These are phyloP conservation scores for Rhizopus delemar DNA, from an alignment of 371 early-diverging fungal species.

Conservation along the genomic window DNA sequence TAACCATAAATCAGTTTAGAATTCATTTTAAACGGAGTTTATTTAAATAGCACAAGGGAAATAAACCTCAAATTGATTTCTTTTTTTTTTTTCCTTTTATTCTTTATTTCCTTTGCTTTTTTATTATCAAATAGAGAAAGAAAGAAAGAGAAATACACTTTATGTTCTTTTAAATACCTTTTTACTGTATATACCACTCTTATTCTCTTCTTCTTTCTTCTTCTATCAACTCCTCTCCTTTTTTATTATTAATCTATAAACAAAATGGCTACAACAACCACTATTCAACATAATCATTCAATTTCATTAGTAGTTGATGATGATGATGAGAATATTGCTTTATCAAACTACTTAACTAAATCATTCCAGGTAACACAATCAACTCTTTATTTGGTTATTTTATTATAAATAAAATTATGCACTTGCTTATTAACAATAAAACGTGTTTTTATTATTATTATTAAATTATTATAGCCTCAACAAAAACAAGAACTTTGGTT, in stretches of 20 bases:
- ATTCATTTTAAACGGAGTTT: neutral
- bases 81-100: slow-evolving; percentile 3
- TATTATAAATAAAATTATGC: slow-evolving; percentile 25
- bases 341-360: slow-evolving; percentile 25
- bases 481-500: slow-evolving; percentile 2
- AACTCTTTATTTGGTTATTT: slow-evolving; percentile 23
- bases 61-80: neutral
- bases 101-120: neutral
- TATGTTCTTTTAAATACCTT: neutral
- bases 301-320: slow-evolving; percentile 8
- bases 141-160: neutral
- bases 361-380: slow-evolving; percentile 18
- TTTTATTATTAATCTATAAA: neutral
- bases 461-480: slow-evolving; percentile 14
- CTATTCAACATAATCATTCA: neutral
- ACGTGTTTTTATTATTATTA: slow-evolving; percentile 12
- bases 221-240: neutral
- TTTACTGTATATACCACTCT: neutral
- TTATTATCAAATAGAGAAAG: neutral
- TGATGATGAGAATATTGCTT: slow-evolving; percentile 25
- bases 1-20: too few species aligned
- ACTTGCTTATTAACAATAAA: slow-evolving; percentile 14
- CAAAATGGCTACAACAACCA: neutral
- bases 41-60: neutral
- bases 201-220: neutral